A percentile compares a stretch with the other conserved stretches of the same genome.
These are phyloP conservation scores for Pythium pyrilobum DNA, from an alignment of 352 stramenopile genomes.

Conservation along the genomic window DNA sequence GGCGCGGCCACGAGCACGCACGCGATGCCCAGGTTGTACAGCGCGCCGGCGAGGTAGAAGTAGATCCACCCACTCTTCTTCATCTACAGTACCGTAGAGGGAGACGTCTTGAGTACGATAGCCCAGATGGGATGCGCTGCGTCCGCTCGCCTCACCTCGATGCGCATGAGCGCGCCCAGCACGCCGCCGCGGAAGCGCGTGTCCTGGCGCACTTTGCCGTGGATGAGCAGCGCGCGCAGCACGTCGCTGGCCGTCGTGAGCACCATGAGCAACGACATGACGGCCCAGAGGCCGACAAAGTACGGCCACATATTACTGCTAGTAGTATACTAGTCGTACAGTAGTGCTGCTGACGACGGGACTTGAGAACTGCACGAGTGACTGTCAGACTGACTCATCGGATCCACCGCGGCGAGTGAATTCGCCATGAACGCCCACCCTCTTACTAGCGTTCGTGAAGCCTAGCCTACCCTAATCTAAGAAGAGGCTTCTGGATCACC, in stretches of 20 bases:
- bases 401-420: too few relatives aligned
- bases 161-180: conserved; percentile 1
- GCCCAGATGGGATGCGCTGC: too few relatives aligned
- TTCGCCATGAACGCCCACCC: too few relatives aligned
- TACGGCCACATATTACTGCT: conserved; percentile 6
- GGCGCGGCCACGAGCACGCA: conserved; percentile 25
- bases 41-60: conserved; percentile 61
- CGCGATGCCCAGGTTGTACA: conserved; percentile 35
- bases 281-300: conserved; percentile 10
- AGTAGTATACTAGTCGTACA: too few relatives aligned
- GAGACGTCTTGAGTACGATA: too few relatives aligned
- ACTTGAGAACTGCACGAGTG: too few relatives aligned
- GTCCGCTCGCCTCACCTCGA: conserved; percentile 18
- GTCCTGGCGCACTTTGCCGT: conserved; percentile 17
- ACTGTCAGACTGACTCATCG: too few relatives aligned
- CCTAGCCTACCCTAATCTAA: neutral
- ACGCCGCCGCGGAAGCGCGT: neutral
- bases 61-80: conserved; percentile 61
- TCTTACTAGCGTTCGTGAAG: too few relatives aligned
- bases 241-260: conserved; percentile 11
- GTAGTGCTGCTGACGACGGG: too few relatives aligned
- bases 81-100: conserved; percentile 17
- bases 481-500: neutral
- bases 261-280: conserved; percentile 8
- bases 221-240: conserved; percentile 12